Conservation (phyloP, 2,329 filamentous ascomycete species). For the Botrytis sinoallii region DNA sequence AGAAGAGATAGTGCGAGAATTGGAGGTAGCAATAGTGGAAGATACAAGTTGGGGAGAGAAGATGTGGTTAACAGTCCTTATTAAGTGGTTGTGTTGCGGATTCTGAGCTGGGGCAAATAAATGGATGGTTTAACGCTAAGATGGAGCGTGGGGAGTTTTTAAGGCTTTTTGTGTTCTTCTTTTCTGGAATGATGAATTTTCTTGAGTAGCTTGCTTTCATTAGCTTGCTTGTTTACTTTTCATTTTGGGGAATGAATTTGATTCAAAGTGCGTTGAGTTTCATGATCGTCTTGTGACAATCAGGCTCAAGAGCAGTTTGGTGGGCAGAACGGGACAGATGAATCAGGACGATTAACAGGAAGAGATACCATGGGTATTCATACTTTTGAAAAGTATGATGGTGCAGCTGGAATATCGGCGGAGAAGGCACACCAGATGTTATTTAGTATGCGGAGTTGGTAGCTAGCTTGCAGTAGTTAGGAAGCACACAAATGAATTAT, state of each 20-base stretch:
- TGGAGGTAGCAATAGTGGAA: constrained; percentile 52
- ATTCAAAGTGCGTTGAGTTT: not conserved
- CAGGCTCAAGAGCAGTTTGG: not conserved
- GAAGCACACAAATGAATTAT: not conserved
- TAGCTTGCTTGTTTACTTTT: not conserved
- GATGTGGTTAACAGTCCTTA: constrained; percentile 77
- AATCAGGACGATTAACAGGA: not conserved
- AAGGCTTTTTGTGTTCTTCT: not conserved
- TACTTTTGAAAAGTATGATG: not conserved
- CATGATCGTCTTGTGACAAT: not conserved
- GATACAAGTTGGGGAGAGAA: constrained; percentile 73
- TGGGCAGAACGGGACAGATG: not conserved
- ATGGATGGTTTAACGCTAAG: not conserved
- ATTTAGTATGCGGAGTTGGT: not conserved
- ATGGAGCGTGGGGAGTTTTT: not conserved
- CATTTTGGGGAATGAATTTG: not conserved
- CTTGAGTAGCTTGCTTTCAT: not conserved
- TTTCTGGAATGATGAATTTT: not conserved
- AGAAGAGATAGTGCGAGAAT: constrained; percentile 50
- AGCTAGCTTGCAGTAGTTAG: not conserved
- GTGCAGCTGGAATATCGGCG: constrained; percentile 4
- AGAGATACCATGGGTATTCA: constrained; percentile 3
- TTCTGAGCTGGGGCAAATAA: not conserved
- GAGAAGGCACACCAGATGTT: not conserved
- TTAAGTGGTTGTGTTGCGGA: constrained; percentile 33